Evolutionary conservation across 2,329 filamentous ascomycete genomes (phyloP), one percentile per base, ranked within the genome.

Genomic region (Diplodia corticola): DNA sequence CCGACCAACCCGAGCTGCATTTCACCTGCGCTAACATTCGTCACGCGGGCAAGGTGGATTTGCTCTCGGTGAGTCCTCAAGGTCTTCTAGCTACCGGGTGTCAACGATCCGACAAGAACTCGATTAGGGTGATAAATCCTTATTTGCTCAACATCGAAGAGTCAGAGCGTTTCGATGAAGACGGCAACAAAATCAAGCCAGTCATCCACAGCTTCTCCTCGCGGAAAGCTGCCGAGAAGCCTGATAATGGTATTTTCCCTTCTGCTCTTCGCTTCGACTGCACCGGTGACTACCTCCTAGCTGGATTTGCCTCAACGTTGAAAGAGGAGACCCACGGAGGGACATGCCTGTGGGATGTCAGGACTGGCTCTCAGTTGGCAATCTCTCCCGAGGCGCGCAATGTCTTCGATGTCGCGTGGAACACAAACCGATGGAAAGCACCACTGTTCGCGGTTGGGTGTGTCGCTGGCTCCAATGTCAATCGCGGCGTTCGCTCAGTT

Each of bases 371-470:
- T 10, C 70, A 77, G 26, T 69, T 84, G 1, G 69, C 75, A n/a
- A 72, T 87, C 0, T 73, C 75, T 12, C 81, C 81, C 1, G 79
- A 80, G 17, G 81, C 81, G 0, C 82, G 82, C 40, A 85, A 85
- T 67, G 81, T 88, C 0, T 88, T 87, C 70, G 86, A 88, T 69
- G 76, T 85, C 1, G 79, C 83, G 1, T 89, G 86, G 82, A 85
- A 87, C 69, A 81, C 83, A 0, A 68, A 66, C 12, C 67, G 70
- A 12, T 67, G 65, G 28, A n/a, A 17, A 4, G 75, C 69, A 7
- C 72, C 82, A 5, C 71, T 79, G 3, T 87, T 89, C 70, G 85
- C 82, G 12, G 83, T 84, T 2, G 87, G 83, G 1, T 83, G 80
- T 65, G 80, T 82, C 12, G 78, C 81, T 1, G 61, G 65, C 15